Conservation (phyloP, 2,329 filamentous ascomycete species). For the Colletotrichum cuscutae region DNA sequence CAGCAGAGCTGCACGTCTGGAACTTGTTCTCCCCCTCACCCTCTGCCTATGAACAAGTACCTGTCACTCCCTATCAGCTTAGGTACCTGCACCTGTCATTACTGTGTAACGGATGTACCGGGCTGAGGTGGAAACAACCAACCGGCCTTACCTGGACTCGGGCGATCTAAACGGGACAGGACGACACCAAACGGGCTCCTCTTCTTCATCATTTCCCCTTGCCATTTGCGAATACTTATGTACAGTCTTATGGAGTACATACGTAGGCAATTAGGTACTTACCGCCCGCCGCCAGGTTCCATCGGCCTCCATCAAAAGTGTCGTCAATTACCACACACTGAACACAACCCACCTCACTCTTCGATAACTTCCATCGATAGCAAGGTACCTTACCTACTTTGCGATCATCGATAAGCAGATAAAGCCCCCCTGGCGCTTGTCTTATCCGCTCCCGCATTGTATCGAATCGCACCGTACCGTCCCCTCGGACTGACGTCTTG, state of each 20-base stretch:
- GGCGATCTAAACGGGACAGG: not conserved
- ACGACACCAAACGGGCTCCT: not conserved
- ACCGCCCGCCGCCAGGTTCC: not conserved
- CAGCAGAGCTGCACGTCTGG: not conserved
- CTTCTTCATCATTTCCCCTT: not conserved
- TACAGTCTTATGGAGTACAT: no score
- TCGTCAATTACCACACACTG: constrained; percentile 14
- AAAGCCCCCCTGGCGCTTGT: not conserved
- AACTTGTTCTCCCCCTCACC: not conserved
- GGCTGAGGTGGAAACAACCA: not conserved
- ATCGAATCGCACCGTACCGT: not conserved
- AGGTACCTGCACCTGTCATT: not conserved
- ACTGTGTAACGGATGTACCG: not conserved
- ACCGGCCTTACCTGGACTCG: not conserved
- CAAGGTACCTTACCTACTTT: not conserved
- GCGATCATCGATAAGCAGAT: constrained; percentile 2
- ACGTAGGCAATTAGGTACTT: no score
- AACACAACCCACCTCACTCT: not conserved
- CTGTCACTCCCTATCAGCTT: no score
- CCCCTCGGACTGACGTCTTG: constrained; percentile 2
- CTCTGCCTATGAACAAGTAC: no score
- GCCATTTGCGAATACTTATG: no score
- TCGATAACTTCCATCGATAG: not conserved
- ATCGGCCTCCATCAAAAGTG: constrained; percentile 17
- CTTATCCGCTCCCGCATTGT: not conserved